These are phyloP conservation scores for Beta corolliflora DNA, from an alignment of 179 eudicot species.

Conservation along the genomic window DNA sequence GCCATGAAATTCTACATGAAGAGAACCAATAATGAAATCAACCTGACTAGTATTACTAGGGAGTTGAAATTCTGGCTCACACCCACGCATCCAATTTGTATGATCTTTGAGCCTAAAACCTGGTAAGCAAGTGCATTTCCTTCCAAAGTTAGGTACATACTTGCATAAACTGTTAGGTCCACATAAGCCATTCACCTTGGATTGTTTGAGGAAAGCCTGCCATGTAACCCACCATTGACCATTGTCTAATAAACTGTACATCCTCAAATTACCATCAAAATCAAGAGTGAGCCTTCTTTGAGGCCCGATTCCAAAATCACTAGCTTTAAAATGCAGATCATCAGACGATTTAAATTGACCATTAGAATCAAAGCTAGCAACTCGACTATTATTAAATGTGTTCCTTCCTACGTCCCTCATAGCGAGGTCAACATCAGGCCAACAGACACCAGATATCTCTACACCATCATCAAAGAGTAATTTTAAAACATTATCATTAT, in stretches of 20 bases:
- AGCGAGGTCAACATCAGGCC: conserved; percentile 23
- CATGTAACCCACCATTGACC: conserved; percentile 29
- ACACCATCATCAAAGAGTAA: conserved; percentile 28
- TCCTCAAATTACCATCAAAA: conserved; percentile 53
- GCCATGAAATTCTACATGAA: conserved; percentile 21
- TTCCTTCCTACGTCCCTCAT: conserved; percentile 32
- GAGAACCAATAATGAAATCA: conserved; percentile 9
- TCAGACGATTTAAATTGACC: conserved; percentile 48
- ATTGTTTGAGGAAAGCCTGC: conserved; percentile 18
- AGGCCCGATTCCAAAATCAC: conserved; percentile 33
- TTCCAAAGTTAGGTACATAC: conserved; percentile 27
- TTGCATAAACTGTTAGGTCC: conserved; percentile 48
- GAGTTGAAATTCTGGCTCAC: conserved; percentile 16
- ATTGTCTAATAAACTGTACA: conserved; percentile 42
- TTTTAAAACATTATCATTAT: conserved; percentile 19
- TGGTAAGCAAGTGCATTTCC: conserved; percentile 40
- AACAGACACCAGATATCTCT: conserved; percentile 20
- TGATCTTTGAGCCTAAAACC: conserved; percentile 23
- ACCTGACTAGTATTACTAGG: not conserved
- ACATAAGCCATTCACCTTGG: conserved; percentile 35
- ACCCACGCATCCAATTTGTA: conserved; percentile 28
- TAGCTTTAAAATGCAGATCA: conserved; percentile 6
- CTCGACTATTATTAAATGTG: conserved; percentile 29
- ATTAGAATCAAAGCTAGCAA: conserved; percentile 34
- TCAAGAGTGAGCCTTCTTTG: conserved; percentile 53